Evolutionary conservation across 768 basidiomycete species (phyloP).

Genomic region (Lentinula sp.): DNA sequence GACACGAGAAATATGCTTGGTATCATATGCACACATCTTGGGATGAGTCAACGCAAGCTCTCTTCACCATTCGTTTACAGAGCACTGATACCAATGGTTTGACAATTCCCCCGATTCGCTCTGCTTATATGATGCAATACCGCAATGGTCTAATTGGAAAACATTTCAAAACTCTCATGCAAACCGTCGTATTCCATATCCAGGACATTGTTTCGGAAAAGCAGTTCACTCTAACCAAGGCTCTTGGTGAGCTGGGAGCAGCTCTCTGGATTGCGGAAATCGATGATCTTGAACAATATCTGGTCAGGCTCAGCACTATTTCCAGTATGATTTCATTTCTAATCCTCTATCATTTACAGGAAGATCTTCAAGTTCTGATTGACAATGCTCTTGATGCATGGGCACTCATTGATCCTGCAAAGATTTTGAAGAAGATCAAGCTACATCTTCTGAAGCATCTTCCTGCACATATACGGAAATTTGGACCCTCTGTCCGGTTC

Average conservation of each 20-base stretch:
- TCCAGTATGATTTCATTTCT: background rate
- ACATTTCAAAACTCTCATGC: conserved; percentile 33
- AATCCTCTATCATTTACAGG: background rate
- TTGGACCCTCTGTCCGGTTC: conserved; percentile 25
- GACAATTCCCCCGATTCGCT: conserved; percentile 25
- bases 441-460: conserved; percentile 26
- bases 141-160: conserved; percentile 39
- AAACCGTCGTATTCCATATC: conserved; percentile 29
- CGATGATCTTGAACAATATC: conserved; percentile 25
- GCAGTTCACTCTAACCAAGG: conserved; percentile 18
- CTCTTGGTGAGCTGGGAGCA: conserved; percentile 25
- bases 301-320: conserved; percentile 10
- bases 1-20: conserved; percentile 36
- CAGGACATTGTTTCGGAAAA: conserved; percentile 21
- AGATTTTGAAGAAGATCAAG: conserved; percentile 23
- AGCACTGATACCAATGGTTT: conserved; percentile 23
- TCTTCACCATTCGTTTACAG: conserved; percentile 24
- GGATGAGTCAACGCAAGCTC: conserved; percentile 18
- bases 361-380: conserved; percentile 12
- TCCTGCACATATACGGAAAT: conserved; percentile 18
- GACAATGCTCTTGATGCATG: conserved; percentile 17
- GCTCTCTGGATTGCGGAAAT: conserved; percentile 38
- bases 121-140: conserved; percentile 4
- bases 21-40: conserved; percentile 24
- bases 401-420: conserved; percentile 16